A percentile compares a stretch with the other conserved stretches of the same genome.
phyloP scores from a whole-genome alignment of 768 basidiomycete species.

The Floccularia luteovirens region DNA sequence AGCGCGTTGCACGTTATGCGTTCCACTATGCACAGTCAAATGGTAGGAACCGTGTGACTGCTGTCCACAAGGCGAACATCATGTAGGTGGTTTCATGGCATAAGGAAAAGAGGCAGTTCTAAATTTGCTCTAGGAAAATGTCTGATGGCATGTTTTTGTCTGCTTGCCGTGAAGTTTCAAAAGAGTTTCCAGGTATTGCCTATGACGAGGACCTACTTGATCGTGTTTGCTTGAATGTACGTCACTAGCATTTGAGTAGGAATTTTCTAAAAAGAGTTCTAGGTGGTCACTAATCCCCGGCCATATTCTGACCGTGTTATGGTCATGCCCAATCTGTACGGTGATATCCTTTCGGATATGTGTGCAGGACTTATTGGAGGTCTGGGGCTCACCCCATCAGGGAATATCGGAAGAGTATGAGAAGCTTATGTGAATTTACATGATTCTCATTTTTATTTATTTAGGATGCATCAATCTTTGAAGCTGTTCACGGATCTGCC shows the following conservation, averaged over 20 bases:
- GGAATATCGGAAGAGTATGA: conserved; percentile 89
- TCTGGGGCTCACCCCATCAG: conserved; percentile 93
- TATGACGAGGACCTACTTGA: conserved; percentile 98
- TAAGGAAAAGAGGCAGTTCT: conserved; percentile 2
- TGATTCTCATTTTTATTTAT: conserved; percentile 9
- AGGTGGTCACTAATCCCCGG: conserved; percentile 89
- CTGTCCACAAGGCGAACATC: conserved; percentile 99
- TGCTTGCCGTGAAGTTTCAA: conserved; percentile 92
- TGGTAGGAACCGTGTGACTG: conserved; percentile 88
- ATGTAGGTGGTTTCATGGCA: conserved; percentile 51
- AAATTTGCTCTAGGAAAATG: conserved; percentile 74
- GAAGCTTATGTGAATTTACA: background rate
- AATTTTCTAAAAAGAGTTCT: background rate
- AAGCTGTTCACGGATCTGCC: conserved; percentile 98
- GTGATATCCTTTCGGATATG: conserved; percentile 96
- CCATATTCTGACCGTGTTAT: conserved; percentile 96
- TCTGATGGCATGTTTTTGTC: conserved; percentile 99
- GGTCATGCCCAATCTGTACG: conserved; percentile 99
- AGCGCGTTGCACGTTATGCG: conserved; percentile 96
- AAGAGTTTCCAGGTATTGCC: conserved; percentile 86
- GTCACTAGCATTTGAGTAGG: conserved; percentile 7
- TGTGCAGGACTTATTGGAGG: conserved; percentile 98
- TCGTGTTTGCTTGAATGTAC: conserved; percentile 87
- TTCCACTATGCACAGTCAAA: conserved; percentile 94
- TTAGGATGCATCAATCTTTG: conserved; percentile 97